These are phyloP conservation scores for Scheffersomyces illinoinensis DNA, from an alignment of 1,139 yeast genomes.

Conservation along the genomic window DNA sequence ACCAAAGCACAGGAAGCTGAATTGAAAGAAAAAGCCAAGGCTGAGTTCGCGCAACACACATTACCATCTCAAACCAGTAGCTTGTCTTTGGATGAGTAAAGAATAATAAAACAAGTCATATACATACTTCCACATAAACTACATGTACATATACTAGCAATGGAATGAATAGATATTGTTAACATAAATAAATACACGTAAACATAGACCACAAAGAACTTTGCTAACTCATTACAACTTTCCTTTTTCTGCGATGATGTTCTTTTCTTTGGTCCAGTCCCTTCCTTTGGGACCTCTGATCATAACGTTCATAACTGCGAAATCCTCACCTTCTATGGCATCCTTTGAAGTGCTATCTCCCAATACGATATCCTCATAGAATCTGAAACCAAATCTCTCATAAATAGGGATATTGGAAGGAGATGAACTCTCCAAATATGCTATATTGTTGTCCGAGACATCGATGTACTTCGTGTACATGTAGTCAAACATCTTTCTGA, in stretches of 20 bases:
- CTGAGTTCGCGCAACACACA: constrained; percentile 46
- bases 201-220: not conserved
- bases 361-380: constrained; percentile 50
- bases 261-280: constrained; percentile 33
- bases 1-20: constrained; percentile 59
- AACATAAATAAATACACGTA: not conserved
- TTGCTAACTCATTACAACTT: constrained; percentile 4
- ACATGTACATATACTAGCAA: constrained; percentile 2
- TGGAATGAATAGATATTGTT: not conserved
- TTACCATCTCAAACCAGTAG: constrained; percentile 66
- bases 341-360: constrained; percentile 36
- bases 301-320: constrained; percentile 61
- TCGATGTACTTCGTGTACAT: constrained; percentile 57
- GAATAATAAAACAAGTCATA: not conserved
- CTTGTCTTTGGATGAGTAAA: constrained; percentile 59
- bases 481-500: constrained; percentile 56
- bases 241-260: constrained; percentile 8
- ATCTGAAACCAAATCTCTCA: constrained; percentile 55
- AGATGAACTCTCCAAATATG: constrained; percentile 64
- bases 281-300: constrained; percentile 48
- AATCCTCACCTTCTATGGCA: constrained; percentile 45
- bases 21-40: constrained; percentile 34
- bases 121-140: not conserved
- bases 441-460: constrained; percentile 34
- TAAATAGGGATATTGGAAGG: constrained; percentile 56